Evolutionary conservation across 768 basidiomycete species (phyloP).

Genomic region (Boletales sp.): DNA sequence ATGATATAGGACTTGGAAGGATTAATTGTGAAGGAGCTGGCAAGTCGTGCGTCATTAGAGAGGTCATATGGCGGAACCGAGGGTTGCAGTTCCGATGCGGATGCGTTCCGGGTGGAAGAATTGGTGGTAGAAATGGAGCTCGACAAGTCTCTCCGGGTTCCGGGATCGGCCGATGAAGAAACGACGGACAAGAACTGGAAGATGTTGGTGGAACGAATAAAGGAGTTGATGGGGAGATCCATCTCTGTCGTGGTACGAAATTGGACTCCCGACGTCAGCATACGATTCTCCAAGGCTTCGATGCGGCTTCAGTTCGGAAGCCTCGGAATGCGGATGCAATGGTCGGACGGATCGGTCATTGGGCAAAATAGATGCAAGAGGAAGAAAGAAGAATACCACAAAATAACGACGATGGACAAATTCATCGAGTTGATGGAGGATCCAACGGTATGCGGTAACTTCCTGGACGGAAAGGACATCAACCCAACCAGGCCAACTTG

Average conservation of each 20-base stretch:
- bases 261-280: too few species aligned
- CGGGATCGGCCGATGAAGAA: too few species aligned
- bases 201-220: background rate
- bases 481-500: background rate
- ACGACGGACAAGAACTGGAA: background rate
- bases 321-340: background rate
- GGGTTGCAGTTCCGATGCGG: background rate
- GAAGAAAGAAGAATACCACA: background rate
- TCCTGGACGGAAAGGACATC: slow-evolving; percentile 2
- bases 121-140: background rate
- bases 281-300: background rate
- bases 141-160: too few species aligned
- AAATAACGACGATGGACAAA: background rate
- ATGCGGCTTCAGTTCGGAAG: background rate
- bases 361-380: too few species aligned
- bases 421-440: background rate
- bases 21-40: too few species aligned
- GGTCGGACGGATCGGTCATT: background rate
- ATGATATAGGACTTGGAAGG: too few species aligned
- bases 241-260: background rate
- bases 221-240: background rate
- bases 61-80: too few species aligned
- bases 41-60: too few species aligned
- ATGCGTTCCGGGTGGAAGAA: background rate
- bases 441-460: background rate